phyloP scores from a whole-genome alignment of 2,329 filamentous ascomycete species.

The Falciphora oryzae region DNA sequence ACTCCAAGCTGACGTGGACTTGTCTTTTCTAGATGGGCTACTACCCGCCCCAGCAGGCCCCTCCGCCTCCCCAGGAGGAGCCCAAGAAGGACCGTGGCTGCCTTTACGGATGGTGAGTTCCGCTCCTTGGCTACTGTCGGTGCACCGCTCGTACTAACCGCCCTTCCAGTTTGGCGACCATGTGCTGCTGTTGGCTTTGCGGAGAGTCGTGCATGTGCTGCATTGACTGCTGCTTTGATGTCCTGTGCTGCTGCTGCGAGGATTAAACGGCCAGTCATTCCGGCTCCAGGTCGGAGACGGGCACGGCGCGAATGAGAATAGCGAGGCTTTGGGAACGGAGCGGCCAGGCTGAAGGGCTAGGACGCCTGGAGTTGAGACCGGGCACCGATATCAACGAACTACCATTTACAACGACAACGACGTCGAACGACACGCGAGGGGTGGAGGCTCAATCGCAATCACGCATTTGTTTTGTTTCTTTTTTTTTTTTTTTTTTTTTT shows the following conservation, averaged over 20 bases:
- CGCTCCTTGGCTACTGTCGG: constrained; percentile 1
- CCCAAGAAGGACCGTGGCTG: constrained; percentile 35
- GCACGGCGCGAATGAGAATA: not conserved
- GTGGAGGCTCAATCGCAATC: not conserved
- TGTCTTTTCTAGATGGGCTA: constrained; percentile 1
- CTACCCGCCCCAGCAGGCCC: constrained; percentile 17
- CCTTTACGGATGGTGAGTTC: constrained; percentile 31
- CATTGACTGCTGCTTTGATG: constrained; percentile 36
- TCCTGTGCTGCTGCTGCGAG: constrained; percentile 32
- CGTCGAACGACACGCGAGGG: no score
- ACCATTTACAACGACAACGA: no score
- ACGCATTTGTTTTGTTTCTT: not conserved
- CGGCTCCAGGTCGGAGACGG: not conserved
- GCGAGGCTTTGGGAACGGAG: not conserved
- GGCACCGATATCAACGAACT: not conserved
- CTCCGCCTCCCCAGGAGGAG: constrained; percentile 26
- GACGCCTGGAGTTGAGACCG: not conserved
- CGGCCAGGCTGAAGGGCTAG: not conserved
- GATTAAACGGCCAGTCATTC: not conserved
- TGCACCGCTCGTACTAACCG: not conserved
- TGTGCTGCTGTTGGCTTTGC: constrained; percentile 40
- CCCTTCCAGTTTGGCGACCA: constrained; percentile 28
- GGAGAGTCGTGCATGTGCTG: constrained; percentile 39
- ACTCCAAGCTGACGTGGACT: constrained; percentile 1
- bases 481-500: not conserved